Evolutionary conservation across 1,284 basidiomycete species (phyloP).

Genomic region (Apiotrichum gracile): DNA sequence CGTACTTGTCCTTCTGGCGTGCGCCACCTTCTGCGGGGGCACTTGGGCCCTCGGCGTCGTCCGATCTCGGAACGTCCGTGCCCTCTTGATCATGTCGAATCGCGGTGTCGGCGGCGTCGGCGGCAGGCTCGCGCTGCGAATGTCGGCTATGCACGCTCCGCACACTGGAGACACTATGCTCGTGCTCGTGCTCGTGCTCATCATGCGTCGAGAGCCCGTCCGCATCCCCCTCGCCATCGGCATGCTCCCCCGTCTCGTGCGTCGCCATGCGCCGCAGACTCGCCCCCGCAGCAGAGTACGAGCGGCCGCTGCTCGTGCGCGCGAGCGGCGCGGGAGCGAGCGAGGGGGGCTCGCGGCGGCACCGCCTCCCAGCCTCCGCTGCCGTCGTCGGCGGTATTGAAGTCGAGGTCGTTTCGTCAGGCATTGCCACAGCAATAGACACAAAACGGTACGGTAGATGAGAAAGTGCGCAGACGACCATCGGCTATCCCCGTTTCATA

Average conservation of each 20-base stretch:
- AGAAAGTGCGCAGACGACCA: no score
- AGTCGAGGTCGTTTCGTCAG: no score
- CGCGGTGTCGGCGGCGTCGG: neutral
- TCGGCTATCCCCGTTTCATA: no score
- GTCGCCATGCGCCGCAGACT: conserved; percentile 39
- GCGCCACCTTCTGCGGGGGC: neutral
- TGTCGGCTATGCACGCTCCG: no score
- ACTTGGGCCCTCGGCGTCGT: neutral
- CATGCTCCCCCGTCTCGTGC: conserved; percentile 40
- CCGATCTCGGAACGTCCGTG: neutral
- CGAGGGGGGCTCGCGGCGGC: neutral
- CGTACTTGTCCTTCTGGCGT: conserved; percentile 21
- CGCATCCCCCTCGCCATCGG: conserved; percentile 11
- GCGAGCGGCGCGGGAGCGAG: neutral
- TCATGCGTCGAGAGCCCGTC: conserved; percentile 21
- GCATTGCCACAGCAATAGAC: no score
- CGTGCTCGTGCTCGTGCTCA: conserved; percentile 6
- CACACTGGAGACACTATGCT: no score
- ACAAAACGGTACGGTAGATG: no score
- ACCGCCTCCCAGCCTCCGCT: neutral
- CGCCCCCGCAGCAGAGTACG: neutral
- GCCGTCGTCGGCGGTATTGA: neutral
- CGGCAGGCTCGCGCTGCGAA: no score
- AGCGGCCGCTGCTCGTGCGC: no score
- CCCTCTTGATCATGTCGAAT: neutral